These are phyloP conservation scores for Paecilomyces dactylethromorphus DNA, from an alignment of 2,329 filamentous ascomycete species.

Conservation along the genomic window DNA sequence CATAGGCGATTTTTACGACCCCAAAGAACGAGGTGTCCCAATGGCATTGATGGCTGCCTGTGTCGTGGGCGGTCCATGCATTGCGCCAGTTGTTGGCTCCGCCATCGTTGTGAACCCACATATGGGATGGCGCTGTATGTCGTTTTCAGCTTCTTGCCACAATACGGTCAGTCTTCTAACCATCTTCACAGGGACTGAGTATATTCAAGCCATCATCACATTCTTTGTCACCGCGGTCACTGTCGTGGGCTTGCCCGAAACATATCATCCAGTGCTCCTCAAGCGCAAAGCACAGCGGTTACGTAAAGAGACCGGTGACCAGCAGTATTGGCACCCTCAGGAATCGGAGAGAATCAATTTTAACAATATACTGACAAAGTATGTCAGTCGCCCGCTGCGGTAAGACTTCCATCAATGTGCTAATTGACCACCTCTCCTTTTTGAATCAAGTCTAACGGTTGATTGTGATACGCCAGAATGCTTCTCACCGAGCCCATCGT, in stretches of 20 bases:
- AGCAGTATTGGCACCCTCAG: conserved; percentile 39
- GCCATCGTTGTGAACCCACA: conserved; percentile 25
- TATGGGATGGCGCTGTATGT: conserved; percentile 3
- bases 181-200: conserved; percentile 31
- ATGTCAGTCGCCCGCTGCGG: conserved; percentile 34
- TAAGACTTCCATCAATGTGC: no score
- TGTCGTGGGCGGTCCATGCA: conserved; percentile 34
- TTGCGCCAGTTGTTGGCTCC: conserved; percentile 39
- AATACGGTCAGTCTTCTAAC: conserved; percentile 2
- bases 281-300: conserved; percentile 31
- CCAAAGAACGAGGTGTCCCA: conserved; percentile 23
- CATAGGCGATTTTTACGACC: conserved; percentile 38
- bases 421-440: background rate
- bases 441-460: background rate
- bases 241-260: conserved; percentile 30
- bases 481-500: conserved; percentile 44
- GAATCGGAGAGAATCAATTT: conserved; percentile 37
- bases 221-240: conserved; percentile 18
- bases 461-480: conserved; percentile 25
- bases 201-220: conserved; percentile 36
- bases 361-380: conserved; percentile 27
- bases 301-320: conserved; percentile 34
- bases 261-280: conserved; percentile 34
- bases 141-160: background rate
- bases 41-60: conserved; percentile 33